Base-by-base conservation (phyloP, 306 rosid species). In the Quercus cerris region DNA sequence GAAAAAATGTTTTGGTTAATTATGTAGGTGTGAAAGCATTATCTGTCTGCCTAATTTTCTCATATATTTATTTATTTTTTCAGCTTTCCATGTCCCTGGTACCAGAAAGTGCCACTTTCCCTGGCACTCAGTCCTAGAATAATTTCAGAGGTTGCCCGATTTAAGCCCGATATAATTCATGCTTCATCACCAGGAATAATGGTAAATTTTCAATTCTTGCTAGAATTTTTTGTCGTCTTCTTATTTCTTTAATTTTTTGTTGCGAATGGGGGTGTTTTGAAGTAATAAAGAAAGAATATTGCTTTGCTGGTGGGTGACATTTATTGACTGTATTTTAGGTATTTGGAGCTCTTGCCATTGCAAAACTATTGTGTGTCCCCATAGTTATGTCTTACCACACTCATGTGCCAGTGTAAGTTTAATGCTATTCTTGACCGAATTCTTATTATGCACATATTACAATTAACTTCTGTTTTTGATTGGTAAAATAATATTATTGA, bases 181-280 rank as follows among this genome's bases (percentile, higher is more conserved):
- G 99, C 99, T 67, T 96, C 99, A 55, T 96, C 99, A 5, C 99
- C 99, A 0, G 99, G 99, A 83, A 90, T 96, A 82, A 96, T 96
- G 98, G 99, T 86, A 59, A 71, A 93, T 77, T n/a, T 72, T 31
- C 25, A 10, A 28, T 70, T 31, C 33, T 2, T 33, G 9, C 64
- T 70, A 51, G 68, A 75, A 78, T 41, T 78, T 75, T 79, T 27
- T 59, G 22, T 27, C 19, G 52, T 38, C 54, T 57, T 51, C 55
- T 54, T 70, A 55, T 56, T 72, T 46, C 20, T 15, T 64, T 14
- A 13, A 1, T 63, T 17, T 12, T 14, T 62, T 62, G 2, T 25
- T 62, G 8, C 35, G 0, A 5, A 2, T n/a, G 18, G 17, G 67
- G 35, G 17, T 15, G 35, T 62, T 62, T 20, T 0, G 69, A 25